phyloP scores from a whole-genome alignment of 1,284 basidiomycete genomes.

The Fomes fomentarius region DNA sequence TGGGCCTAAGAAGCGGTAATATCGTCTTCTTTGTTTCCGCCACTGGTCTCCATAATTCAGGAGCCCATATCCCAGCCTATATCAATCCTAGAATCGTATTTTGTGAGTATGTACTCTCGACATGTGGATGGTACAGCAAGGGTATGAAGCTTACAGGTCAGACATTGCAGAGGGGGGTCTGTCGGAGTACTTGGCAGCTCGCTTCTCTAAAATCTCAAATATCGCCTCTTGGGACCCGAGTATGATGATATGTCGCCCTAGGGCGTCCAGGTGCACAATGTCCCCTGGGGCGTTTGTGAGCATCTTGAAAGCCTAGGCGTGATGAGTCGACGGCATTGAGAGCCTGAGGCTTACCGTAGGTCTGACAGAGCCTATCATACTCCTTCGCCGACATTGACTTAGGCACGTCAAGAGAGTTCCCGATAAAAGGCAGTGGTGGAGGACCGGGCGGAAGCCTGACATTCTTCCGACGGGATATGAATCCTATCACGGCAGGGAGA shows the following conservation, averaged over 20 bases:
- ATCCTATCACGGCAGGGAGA: too few relatives aligned
- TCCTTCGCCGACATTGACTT: not conserved
- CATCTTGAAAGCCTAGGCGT: too few relatives aligned
- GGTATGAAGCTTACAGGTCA: not conserved
- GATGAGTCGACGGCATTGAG: too few relatives aligned
- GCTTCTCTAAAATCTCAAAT: conserved; percentile 37
- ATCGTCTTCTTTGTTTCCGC: not conserved
- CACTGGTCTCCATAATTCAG: not conserved
- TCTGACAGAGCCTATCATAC: not conserved
- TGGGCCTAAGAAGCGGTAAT: not conserved
- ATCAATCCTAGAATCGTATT: conserved; percentile 1
- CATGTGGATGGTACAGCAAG: too few relatives aligned
- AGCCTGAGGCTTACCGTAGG: conserved; percentile 12
- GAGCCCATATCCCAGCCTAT: conserved; percentile 9
- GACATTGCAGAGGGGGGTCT: not conserved
- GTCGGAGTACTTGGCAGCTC: conserved; percentile 35
- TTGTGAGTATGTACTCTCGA: too few relatives aligned
- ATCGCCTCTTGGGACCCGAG: conserved; percentile 36
- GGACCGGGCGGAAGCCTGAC: not conserved
- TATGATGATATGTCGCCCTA: conserved; percentile 33
- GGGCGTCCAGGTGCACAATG: conserved; percentile 31
- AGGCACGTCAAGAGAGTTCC: not conserved
- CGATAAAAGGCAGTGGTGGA: not conserved
- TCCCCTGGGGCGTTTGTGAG: conserved; percentile 19
- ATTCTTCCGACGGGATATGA: too few relatives aligned